Evolutionary conservation across 2,329 filamentous ascomycete species (phyloP).

Genomic region (Aspergillus sp.): DNA sequence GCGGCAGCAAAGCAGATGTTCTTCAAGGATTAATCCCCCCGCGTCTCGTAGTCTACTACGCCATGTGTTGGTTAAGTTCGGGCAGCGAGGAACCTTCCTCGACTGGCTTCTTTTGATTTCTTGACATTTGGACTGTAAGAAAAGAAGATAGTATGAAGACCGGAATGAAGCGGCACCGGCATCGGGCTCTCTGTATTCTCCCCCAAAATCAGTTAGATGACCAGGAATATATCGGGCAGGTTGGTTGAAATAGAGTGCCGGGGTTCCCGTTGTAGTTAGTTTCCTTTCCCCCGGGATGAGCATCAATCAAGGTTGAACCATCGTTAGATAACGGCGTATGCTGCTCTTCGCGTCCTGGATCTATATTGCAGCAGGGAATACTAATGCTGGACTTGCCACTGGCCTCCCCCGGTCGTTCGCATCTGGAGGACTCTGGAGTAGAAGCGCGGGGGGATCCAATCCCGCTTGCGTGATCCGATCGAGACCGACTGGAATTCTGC

Average conservation of each 20-base stretch:
- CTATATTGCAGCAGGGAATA: background rate
- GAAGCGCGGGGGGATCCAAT: constrained; percentile 1
- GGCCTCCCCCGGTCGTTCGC: constrained; percentile 2
- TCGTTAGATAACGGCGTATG: background rate
- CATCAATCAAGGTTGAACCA: background rate
- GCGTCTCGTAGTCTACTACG: background rate
- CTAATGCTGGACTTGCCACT: background rate
- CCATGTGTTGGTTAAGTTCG: too few relatives aligned
- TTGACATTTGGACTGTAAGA: background rate
- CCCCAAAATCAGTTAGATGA: background rate
- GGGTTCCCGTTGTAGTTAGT: background rate
- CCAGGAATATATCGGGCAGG: background rate
- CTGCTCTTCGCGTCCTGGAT: background rate
- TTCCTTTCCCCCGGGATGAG: background rate
- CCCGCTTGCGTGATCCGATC: background rate
- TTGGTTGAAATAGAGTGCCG: background rate
- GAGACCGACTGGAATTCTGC: background rate
- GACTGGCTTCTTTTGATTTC: background rate
- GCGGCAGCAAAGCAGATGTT: background rate
- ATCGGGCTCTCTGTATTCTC: background rate
- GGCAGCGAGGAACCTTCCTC: background rate
- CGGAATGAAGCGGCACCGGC: background rate
- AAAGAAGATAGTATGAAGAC: background rate
- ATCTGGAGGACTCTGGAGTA: background rate
- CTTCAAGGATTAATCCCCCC: background rate